A percentile compares a stretch with the other conserved stretches of the same genome.
These are phyloP conservation scores for Apiotrichum siamense DNA, from an alignment of 1,284 basidiomycete genomes.

Conservation along the genomic window DNA sequence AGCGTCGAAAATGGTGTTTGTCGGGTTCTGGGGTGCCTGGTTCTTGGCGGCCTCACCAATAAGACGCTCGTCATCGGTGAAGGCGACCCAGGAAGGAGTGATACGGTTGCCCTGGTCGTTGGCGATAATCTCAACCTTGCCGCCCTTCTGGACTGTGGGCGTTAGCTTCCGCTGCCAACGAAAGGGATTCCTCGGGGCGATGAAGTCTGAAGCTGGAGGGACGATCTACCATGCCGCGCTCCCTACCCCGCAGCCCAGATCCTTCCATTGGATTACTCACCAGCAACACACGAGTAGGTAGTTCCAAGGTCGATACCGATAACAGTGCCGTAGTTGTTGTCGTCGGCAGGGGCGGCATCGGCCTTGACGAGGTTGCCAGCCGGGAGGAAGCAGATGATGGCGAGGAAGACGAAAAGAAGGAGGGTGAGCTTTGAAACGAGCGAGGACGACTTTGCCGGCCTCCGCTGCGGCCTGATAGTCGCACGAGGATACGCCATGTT, in stretches of 20 bases:
- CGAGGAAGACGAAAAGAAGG: conserved; percentile 44
- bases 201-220: not conserved
- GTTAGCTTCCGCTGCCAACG: conserved; percentile 6
- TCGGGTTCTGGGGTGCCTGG: conserved; percentile 69
- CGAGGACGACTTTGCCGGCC: conserved; percentile 5
- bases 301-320: conserved; percentile 67
- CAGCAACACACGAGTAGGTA: conserved; percentile 55
- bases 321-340: conserved; percentile 75
- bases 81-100: conserved; percentile 90
- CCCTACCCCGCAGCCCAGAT: not conserved
- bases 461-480: conserved; percentile 14
- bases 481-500: conserved; percentile 17
- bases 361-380: conserved; percentile 35
- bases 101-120: conserved; percentile 98
- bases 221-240: not conserved
- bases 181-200: not conserved
- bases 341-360: conserved; percentile 43
- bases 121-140: conserved; percentile 91
- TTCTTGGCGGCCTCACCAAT: conserved; percentile 84
- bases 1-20: conserved; percentile 95
- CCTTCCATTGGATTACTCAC: conserved; percentile 32
- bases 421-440: conserved; percentile 41
- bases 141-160: conserved; percentile 77
- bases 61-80: conserved; percentile 90
- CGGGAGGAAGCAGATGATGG: conserved; percentile 46